Conservation (phyloP, 2,329 filamentous ascomycete genomes). For the Epichloe typhina region DNA sequence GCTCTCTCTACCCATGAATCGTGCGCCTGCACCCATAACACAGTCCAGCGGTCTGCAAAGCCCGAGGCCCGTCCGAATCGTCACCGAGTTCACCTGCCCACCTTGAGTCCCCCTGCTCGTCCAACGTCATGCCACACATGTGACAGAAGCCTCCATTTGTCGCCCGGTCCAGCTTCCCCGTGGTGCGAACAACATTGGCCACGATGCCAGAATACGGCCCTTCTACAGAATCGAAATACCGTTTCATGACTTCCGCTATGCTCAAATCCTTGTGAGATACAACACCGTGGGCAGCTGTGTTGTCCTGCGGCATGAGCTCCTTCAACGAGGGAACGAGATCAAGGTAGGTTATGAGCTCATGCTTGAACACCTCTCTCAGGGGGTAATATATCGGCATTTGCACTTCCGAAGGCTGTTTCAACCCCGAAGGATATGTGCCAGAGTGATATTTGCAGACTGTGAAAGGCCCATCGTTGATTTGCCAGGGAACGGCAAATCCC, state of each 20-base stretch:
- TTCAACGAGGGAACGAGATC: constrained; percentile 39
- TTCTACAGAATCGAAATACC: constrained; percentile 75
- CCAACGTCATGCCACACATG: constrained; percentile 56
- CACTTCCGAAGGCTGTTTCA: constrained; percentile 9
- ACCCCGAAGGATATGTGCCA: constrained; percentile 10
- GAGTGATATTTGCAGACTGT: constrained; percentile 19
- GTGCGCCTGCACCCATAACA: constrained; percentile 68
- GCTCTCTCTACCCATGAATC: constrained; percentile 30
- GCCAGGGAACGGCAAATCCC: constrained; percentile 71
- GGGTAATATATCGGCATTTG: constrained; percentile 51
- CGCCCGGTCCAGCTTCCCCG: constrained; percentile 58
- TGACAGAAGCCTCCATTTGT: constrained; percentile 37
- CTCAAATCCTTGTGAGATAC: constrained; percentile 63
- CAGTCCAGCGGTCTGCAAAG: constrained; percentile 25
- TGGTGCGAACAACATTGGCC: constrained; percentile 86
- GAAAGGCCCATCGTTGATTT: constrained; percentile 59
- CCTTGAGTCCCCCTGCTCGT: constrained; percentile 45
- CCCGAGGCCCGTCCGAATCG: constrained; percentile 11
- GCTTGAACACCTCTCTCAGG: constrained; percentile 69
- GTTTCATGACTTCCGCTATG: constrained; percentile 80
- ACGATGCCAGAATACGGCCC: constrained; percentile 81
- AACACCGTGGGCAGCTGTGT: constrained; percentile 22
- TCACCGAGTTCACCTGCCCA: constrained; percentile 50
- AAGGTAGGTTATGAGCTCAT: constrained; percentile 61
- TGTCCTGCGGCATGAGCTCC: constrained; percentile 30